Conservation (phyloP, 345 rosid species). For the Ceriops tagal region DNA sequence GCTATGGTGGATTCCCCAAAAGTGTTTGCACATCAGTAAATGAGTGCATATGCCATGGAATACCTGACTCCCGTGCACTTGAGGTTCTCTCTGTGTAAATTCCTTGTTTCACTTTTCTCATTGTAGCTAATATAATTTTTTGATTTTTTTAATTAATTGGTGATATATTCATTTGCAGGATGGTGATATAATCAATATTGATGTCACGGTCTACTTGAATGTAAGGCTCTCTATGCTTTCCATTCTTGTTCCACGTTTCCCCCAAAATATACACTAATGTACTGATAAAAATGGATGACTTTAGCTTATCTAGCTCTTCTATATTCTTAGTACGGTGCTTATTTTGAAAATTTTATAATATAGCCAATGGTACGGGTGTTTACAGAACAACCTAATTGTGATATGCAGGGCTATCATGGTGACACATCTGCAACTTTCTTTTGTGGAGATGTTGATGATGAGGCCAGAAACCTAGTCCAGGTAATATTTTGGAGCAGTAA, state of each 20-base stretch:
- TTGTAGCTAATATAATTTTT: background rate
- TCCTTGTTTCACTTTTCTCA: background rate
- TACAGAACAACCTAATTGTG: background rate
- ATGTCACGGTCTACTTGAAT: slow-evolving; percentile 80
- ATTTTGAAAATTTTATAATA: background rate
- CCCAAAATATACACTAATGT: background rate
- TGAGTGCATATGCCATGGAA: slow-evolving; percentile 97
- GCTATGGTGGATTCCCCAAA: slow-evolving; percentile 95
- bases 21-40: slow-evolving; percentile 97
- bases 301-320: background rate
- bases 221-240: slow-evolving; percentile 40
- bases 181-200: slow-evolving; percentile 90
- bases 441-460: slow-evolving; percentile 79
- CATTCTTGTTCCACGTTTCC: background rate
- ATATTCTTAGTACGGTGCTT: background rate
- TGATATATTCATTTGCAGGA: slow-evolving; percentile 51
- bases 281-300: background rate
- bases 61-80: slow-evolving; percentile 81
- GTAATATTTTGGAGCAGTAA: slow-evolving; percentile 32
- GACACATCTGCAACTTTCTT: slow-evolving; percentile 94
- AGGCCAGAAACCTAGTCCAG: slow-evolving; percentile 75
- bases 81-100: slow-evolving; percentile 45
- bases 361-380: background rate
- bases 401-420: slow-evolving; percentile 82
- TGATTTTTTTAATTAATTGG: background rate